A percentile compares a stretch with the other conserved stretches of the same genome.
Evolutionary conservation across 495 filamentous ascomycete species (phyloP).

Genomic region (Aspergillus carlsbadensis): DNA sequence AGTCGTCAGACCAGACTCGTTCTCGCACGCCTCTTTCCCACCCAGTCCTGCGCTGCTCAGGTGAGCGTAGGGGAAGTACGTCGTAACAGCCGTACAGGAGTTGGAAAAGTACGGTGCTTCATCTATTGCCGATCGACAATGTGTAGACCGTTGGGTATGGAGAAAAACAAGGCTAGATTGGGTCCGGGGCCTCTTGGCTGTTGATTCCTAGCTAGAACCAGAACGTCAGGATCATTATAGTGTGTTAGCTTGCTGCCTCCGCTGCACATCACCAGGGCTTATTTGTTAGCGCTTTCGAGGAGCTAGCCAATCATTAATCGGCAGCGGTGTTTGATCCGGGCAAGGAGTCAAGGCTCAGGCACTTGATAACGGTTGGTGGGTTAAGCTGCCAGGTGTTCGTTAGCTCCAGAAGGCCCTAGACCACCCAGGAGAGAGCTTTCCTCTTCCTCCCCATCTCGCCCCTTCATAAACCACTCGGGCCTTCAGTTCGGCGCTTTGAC

Average conservation of each 20-base stretch:
- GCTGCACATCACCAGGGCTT: constrained; percentile 27
- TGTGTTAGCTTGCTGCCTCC: neutral
- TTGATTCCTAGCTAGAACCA: constrained; percentile 9
- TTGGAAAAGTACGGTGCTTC: neutral
- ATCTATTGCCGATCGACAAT: neutral
- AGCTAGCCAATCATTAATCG: neutral
- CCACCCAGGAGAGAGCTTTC: constrained; percentile 5
- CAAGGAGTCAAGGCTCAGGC: neutral
- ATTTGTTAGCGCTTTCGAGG: constrained; percentile 1
- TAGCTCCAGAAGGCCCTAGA: neutral
- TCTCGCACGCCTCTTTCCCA: neutral
- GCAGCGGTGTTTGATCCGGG: neutral
- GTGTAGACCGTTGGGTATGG: neutral
- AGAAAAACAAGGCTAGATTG: constrained; percentile 6
- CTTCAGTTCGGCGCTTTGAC: constrained; percentile 20
- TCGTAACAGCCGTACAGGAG: neutral
- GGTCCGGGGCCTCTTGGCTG: constrained; percentile 6
- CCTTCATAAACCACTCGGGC: constrained; percentile 11
- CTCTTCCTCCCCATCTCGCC: neutral
- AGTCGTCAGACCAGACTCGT: neutral
- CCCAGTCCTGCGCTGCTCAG: constrained; percentile 3
- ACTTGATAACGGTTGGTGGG: neutral
- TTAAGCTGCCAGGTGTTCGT: neutral
- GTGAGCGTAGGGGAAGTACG: neutral
- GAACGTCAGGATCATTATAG: constrained; percentile 1